Evolutionary conservation across 2,329 filamentous ascomycete genomes (phyloP).

Genomic region (Alternaria hordeiaustralica): DNA sequence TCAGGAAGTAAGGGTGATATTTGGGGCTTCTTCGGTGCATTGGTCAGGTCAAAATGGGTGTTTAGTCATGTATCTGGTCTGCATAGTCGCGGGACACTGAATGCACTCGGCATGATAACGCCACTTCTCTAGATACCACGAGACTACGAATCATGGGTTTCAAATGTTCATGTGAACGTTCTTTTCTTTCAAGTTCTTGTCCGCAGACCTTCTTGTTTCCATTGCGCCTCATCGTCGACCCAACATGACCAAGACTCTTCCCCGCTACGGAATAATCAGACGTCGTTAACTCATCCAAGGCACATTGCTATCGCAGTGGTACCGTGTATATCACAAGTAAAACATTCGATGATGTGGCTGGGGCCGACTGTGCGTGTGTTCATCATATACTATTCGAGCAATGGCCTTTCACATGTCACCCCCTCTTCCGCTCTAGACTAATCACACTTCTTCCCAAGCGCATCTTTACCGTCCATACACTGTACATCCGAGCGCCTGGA

Average conservation of each 20-base stretch:
- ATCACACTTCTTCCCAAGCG: background rate
- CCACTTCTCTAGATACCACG: slow-evolving; percentile 50
- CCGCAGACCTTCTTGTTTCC: background rate
- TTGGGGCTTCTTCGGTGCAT: slow-evolving; percentile 50
- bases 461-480: background rate
- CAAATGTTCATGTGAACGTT: slow-evolving; percentile 31
- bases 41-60: slow-evolving; percentile 51
- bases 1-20: slow-evolving; percentile 81
- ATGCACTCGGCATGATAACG: slow-evolving; percentile 47
- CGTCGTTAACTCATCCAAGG: background rate
- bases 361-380: background rate
- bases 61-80: slow-evolving; percentile 52
- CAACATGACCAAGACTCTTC: background rate
- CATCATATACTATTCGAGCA: background rate
- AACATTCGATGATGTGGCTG: background rate
- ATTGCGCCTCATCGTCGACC: background rate
- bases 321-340: background rate
- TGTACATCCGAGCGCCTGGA: background rate
- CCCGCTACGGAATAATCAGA: background rate
- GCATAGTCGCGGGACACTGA: slow-evolving; percentile 47
- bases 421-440: background rate
- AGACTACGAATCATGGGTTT: slow-evolving; percentile 47
- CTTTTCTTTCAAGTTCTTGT: background rate
- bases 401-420: background rate
- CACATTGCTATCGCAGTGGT: background rate